phyloP scores from a whole-genome alignment of 768 basidiomycete genomes.

The Auricularia sp. region DNA sequence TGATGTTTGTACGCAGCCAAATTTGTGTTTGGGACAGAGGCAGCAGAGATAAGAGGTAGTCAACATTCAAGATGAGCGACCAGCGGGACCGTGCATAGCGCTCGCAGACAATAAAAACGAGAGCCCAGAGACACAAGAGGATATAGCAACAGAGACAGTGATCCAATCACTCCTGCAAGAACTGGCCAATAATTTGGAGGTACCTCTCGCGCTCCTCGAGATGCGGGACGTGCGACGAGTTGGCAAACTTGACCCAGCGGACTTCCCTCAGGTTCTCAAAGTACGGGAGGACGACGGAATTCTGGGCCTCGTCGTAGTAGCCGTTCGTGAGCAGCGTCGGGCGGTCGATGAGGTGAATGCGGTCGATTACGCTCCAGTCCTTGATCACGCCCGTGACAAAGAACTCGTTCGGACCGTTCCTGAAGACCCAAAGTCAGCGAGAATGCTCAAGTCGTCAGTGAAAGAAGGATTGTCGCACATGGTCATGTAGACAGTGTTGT shows the following conservation, averaged over 20 bases:
- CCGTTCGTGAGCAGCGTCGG: constrained; percentile 32
- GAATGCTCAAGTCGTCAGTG: neutral
- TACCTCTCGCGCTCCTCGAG: constrained; percentile 13
- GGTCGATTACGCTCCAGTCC: constrained; percentile 4
- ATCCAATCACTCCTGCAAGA: neutral
- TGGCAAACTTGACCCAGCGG: constrained; percentile 18
- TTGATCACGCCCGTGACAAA: neutral
- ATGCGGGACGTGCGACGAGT: constrained; percentile 11
- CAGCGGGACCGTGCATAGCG: too few species aligned
- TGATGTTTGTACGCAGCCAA: too few species aligned
- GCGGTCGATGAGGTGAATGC: constrained; percentile 8
- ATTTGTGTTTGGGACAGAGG: too few species aligned
- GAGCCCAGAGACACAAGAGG: too few species aligned
- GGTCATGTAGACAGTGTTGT: constrained; percentile 3
- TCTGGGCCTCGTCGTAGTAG: constrained; percentile 29
- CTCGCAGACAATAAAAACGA: too few species aligned
- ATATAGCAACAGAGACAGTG: too few species aligned
- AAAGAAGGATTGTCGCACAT: constrained; percentile 1
- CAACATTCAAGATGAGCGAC: too few species aligned
- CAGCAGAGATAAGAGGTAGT: too few species aligned
- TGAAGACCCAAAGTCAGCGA: neutral
- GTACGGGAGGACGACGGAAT: constrained; percentile 28
- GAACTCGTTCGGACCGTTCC: constrained; percentile 8
- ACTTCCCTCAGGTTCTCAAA: constrained; percentile 36
- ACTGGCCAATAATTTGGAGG: constrained; percentile 9